phyloP scores from a whole-genome alignment of 495 filamentous ascomycete genomes.

The Jackrogersella minutella region DNA sequence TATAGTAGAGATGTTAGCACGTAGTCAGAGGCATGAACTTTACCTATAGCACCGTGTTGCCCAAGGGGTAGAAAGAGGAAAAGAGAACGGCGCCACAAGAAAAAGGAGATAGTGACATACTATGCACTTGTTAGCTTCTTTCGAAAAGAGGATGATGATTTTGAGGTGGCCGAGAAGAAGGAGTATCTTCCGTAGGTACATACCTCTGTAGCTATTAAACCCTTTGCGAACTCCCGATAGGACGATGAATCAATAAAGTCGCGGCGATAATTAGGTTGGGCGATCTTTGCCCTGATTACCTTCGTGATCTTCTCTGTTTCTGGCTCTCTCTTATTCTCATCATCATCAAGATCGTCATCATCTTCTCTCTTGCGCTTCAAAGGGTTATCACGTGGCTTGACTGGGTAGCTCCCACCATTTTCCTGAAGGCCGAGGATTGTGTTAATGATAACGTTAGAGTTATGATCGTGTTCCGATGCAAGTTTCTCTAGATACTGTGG shows the following conservation, averaged over 20 bases:
- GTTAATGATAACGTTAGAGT: slow-evolving; percentile 32
- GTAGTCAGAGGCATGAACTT: background rate
- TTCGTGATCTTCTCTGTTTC: slow-evolving; percentile 5
- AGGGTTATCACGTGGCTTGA: slow-evolving; percentile 2
- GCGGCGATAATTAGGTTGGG: background rate
- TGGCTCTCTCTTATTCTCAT: slow-evolving; percentile 5
- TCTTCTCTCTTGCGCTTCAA: slow-evolving; percentile 50
- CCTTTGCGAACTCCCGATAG: background rate
- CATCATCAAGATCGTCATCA: slow-evolving; percentile 18
- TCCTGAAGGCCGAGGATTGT: slow-evolving; percentile 48
- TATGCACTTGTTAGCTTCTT: slow-evolving; percentile 25
- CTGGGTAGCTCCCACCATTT: slow-evolving; percentile 47
- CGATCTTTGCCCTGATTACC: slow-evolving; percentile 10
- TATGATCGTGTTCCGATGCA: slow-evolving; percentile 15
- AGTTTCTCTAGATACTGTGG: slow-evolving; percentile 38
- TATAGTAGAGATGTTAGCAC: slow-evolving; percentile 12
- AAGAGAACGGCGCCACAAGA: background rate
- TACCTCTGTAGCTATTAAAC: slow-evolving; percentile 22
- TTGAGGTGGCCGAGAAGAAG: background rate
- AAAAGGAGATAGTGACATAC: slow-evolving; percentile 6
- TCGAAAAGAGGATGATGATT: background rate
- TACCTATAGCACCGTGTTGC: background rate
- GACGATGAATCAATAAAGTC: background rate
- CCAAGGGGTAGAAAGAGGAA: background rate
- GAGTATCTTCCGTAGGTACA: background rate